Base-by-base conservation (phyloP, 768 basidiomycete species). In the Leccinum incarnatum region DNA sequence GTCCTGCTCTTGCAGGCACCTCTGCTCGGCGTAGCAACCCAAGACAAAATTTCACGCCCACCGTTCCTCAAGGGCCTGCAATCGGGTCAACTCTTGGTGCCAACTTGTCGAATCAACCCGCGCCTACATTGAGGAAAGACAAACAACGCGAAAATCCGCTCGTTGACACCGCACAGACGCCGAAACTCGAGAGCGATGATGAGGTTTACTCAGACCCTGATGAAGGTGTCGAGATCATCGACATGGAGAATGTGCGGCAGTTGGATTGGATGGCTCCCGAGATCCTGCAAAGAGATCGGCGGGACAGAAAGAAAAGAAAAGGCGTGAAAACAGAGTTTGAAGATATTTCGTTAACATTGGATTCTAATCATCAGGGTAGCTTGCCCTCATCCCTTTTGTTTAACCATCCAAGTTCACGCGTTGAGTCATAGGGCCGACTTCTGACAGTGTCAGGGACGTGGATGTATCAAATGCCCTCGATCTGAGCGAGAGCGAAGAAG, bases 191-290 rank as follows among this genome's bases (percentile, higher is more conserved):
- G 50, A 79, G 81, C 17, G 84, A 88, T 17, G 84, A 77, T 6
- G 91, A 92, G 59, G 78, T 79, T 19, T 93, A 93, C 72, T 94
- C 92, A 17, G 92, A 94, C 59, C 89, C 90, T 12, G 92, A 93
- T 65, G 89, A 92, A 55, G 91, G 89, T 11, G 88, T 93, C 25
- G 89, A 93, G 74, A 91, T 93, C 54, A 77, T 94, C 42, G 92
- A 94, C 66, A 88, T 94, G 83, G 85, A 87, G 30, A 80, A 87
- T 58, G 84, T 94, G 30, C 75, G 81, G 53, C 77, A 85, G 60
- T 83, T 94, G 84, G 92, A 94, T 70, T 92, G 87, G 85, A 91
- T 91, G 87, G 92, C 92, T 8, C 92, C 92, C 1, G 90, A 93
- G 68, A 85, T 80, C 60, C 67, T 93, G 55, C 77, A 75, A 55